Evolutionary conservation across 306 rosid genomes (phyloP), one percentile per base, ranked within the genome.

Genomic region (Rubus idaeus): DNA sequence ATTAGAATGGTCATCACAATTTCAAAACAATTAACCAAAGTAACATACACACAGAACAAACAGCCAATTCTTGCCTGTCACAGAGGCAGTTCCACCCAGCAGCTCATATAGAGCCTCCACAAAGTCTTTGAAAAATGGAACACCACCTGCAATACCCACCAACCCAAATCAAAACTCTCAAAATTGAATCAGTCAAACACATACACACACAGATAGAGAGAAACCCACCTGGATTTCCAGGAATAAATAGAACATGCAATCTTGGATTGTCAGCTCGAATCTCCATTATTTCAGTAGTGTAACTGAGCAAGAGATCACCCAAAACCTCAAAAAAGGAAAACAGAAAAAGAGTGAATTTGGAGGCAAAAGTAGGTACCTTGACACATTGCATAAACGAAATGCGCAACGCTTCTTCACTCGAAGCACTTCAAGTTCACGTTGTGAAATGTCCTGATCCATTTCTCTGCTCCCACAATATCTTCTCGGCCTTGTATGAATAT

Each of bases 211-310:
- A 12, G 55, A 12, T 4, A 18, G 26, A 62, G n/a, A 62, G 11
- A 72, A 65, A 70, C 70, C 58, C 55, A 90, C 99, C 99, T 83
- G 97, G 97, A 80, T 95, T 92, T 82, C 99, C 97, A 75, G 97
- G 96, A 77, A 95, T 77, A 70, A 95, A 57, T 63, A 92, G 75
- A 73, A 90, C 91, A 68, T 95, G 97, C 80, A 91, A 50, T 55
- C 56, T 79, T 72, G 99, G 97, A 85, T 87, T 80, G 37, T 89
- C 91, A 50, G 99, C 86, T 2, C 57, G 86, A 77, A 95, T 90
- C 92, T 92, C 97, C 87, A 90, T 85, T 57, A 92, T 68, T 78
- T 95, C 98, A 81, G 88, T 86, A 12, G 86, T 79, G 75, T 55
- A 66, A 84, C 99, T 95, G 77, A 44, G 70, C 68, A 83, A 62